These are phyloP conservation scores for Yamadazyma kitorensis DNA, from an alignment of 805 yeast genomes.

Conservation along the genomic window DNA sequence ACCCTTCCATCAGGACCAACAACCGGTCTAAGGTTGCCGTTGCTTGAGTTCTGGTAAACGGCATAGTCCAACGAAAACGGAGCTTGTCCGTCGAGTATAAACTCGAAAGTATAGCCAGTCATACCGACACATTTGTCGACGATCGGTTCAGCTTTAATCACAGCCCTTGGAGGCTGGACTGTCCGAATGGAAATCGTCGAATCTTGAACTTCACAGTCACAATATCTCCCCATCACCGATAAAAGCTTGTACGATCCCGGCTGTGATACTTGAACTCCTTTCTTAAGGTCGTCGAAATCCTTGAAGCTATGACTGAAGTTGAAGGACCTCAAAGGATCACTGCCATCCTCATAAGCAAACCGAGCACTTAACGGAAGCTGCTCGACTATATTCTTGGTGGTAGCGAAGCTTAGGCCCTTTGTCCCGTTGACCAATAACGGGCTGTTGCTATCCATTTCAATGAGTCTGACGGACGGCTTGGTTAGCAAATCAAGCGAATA, in stretches of 20 bases:
- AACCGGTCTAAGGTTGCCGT: constrained; percentile 30
- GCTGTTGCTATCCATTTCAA: constrained; percentile 17
- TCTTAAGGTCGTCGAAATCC: constrained; percentile 21
- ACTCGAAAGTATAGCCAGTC: constrained; percentile 68
- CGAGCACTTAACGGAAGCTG: constrained; percentile 50
- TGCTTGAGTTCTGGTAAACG: constrained; percentile 45
- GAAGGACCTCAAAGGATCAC: constrained; percentile 17
- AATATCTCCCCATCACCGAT: constrained; percentile 54
- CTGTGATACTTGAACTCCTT: constrained; percentile 37
- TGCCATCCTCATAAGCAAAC: constrained; percentile 25
- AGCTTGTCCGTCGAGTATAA: constrained; percentile 74
- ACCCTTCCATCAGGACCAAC: constrained; percentile 28
- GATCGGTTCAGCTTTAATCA: constrained; percentile 54
- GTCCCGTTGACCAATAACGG: constrained; percentile 24
- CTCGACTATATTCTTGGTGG: constrained; percentile 16
- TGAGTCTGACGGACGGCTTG: constrained; percentile 22
- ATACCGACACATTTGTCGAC: constrained; percentile 90
- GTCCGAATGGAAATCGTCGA: constrained; percentile 38
- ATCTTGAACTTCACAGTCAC: constrained; percentile 63
- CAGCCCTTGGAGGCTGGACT: constrained; percentile 40
- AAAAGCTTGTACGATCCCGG: constrained; percentile 69
- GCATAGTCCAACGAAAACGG: constrained; percentile 72
- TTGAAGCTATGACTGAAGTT: constrained; percentile 24
- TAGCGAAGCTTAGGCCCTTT: constrained; percentile 13
- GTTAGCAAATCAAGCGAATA: constrained; percentile 24